phyloP scores from a whole-genome alignment of 1,284 basidiomycete species.

The Puccinia coronata region DNA sequence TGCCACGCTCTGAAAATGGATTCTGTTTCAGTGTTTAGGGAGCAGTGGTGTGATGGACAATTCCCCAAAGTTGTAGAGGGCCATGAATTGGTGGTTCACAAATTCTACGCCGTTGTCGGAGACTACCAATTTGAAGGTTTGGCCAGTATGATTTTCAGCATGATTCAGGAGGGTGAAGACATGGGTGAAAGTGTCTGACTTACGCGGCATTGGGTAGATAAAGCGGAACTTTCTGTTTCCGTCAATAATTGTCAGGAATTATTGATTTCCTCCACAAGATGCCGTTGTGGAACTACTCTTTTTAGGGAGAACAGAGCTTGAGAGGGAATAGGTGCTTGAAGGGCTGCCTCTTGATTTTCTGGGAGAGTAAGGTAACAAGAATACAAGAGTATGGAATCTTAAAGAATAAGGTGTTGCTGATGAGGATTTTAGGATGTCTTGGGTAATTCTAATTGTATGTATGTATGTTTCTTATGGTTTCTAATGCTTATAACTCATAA shows the following conservation, averaged over 20 bases:
- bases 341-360: no score
- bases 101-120: neutral
- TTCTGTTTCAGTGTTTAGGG: conserved; percentile 19
- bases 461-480: no score
- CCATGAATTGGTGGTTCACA: neutral
- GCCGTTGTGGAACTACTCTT: no score
- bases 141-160: neutral
- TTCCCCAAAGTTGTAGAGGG: neutral
- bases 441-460: no score
- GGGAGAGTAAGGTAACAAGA: no score
- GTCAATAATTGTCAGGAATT: conserved; percentile 8
- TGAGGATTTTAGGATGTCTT: no score
- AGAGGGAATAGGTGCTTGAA: no score
- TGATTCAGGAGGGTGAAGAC: neutral
- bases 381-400: no score
- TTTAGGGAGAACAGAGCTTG: no score
- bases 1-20: conserved; percentile 3
- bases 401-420: no score
- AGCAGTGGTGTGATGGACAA: neutral
- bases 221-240: neutral
- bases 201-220: neutral
- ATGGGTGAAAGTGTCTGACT: neutral
- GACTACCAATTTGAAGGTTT: neutral
- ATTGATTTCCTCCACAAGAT: neutral
- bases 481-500: no score